Percentiles rank a stretch among this genome's conserved stretches.
Evolutionary conservation across 352 stramenopile genomes (phyloP).

Genomic region (Phytophthora tubulina): DNA sequence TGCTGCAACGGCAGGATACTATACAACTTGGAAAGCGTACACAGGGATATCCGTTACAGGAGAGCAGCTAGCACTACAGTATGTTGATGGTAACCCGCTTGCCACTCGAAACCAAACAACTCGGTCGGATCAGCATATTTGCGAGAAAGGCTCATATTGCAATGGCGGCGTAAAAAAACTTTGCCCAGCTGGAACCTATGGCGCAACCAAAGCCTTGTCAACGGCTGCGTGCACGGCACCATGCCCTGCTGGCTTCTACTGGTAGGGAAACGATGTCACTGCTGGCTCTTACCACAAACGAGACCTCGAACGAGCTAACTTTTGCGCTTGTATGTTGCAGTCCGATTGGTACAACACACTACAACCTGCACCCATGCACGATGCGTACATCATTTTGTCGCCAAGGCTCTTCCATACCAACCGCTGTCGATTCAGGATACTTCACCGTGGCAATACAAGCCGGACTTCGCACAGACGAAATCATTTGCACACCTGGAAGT

Average conservation of each 20-base stretch:
- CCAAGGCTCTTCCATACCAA: slow-evolving; percentile 49
- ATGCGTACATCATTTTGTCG: slow-evolving; percentile 57
- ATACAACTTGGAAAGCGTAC: slow-evolving; percentile 59
- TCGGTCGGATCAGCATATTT: slow-evolving; percentile 53
- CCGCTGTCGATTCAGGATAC: slow-evolving; percentile 50
- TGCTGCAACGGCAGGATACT: slow-evolving; percentile 51
- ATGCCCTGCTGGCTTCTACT: slow-evolving; percentile 78
- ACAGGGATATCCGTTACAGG: slow-evolving; percentile 9
- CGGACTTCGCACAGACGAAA: slow-evolving; percentile 57
- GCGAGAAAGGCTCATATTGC: slow-evolving; percentile 72
- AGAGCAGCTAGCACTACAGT: slow-evolving; percentile 43
- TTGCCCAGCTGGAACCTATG: slow-evolving; percentile 65
- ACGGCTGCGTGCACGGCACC: slow-evolving; percentile 56
- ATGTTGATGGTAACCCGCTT: slow-evolving; percentile 51
- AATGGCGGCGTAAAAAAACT: slow-evolving; percentile 56
- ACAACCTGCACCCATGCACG: slow-evolving; percentile 46
- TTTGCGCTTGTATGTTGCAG: slow-evolving; percentile 19
- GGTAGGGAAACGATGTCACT: slow-evolving; percentile 37
- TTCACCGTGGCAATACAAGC: slow-evolving; percentile 52
- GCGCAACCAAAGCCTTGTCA: slow-evolving; percentile 43
- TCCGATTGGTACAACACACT: slow-evolving; percentile 57
- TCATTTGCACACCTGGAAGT: slow-evolving; percentile 63
- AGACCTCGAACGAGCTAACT: slow-evolving; percentile 1
- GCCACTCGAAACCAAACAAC: slow-evolving; percentile 51
- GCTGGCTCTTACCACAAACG: neutral